Percentiles rank a stretch among this genome's conserved stretches.
These are phyloP conservation scores for Ceratocystis destructans DNA, from an alignment of 2,329 filamentous ascomycete genomes.

Conservation along the genomic window DNA sequence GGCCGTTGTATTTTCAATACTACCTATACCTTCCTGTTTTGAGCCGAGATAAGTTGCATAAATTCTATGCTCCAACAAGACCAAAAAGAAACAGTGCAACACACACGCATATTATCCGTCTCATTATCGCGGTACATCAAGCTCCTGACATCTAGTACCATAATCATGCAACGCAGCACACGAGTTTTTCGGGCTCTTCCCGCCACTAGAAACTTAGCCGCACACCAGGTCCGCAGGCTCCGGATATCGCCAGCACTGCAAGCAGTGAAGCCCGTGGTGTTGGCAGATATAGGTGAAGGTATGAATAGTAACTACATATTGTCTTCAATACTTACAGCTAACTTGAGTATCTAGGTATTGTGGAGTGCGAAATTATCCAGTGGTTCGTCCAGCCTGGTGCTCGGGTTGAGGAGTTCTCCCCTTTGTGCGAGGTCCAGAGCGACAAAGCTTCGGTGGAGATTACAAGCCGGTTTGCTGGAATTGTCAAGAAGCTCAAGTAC, in stretches of 20 bases:
- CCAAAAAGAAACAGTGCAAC: neutral
- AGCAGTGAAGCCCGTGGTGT: constrained; percentile 62
- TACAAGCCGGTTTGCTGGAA: constrained; percentile 84
- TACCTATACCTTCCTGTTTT: neutral
- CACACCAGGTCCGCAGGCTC: neutral
- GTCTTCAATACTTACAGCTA: neutral
- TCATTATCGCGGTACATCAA: neutral
- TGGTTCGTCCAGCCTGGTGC: constrained; percentile 98
- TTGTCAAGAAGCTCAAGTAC: constrained; percentile 93
- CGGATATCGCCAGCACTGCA: constrained; percentile 29
- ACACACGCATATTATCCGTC: neutral
- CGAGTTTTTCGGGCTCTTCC: constrained; percentile 30
- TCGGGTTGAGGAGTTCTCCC: constrained; percentile 93
- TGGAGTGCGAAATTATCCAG: constrained; percentile 97
- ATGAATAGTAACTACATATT: constrained; percentile 21
- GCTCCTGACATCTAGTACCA: constrained; percentile 23
- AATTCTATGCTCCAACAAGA: neutral
- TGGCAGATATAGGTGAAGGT: constrained; percentile 83
- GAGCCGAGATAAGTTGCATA: neutral
- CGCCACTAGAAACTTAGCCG: neutral
- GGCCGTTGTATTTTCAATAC: neutral
- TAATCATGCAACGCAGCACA: constrained; percentile 43
- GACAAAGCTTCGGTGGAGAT: constrained; percentile 90
- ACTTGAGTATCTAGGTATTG: constrained; percentile 52
- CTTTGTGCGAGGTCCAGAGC: constrained; percentile 93